Evolutionary conservation across 495 filamentous ascomycete genomes (phyloP).

Genomic region (Penicillium herquei): DNA sequence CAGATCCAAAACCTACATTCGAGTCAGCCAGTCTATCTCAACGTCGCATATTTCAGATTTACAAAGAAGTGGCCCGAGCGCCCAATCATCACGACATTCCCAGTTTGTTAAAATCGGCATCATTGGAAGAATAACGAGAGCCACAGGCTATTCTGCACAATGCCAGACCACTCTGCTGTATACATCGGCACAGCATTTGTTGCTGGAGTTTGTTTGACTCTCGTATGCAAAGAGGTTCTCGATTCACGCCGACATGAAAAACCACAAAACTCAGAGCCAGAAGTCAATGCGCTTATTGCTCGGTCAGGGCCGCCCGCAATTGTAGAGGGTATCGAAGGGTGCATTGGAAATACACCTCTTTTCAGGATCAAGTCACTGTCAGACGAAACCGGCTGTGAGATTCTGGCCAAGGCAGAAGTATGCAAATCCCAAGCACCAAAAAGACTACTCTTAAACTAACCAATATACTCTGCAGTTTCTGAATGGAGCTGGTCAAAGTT

Average conservation of each 20-base stretch:
- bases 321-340: conserved; percentile 79
- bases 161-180: conserved; percentile 34
- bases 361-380: conserved; percentile 85
- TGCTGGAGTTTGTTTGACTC: conserved; percentile 67
- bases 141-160: conserved; percentile 1
- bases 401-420: conserved; percentile 91
- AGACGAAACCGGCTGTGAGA: conserved; percentile 87
- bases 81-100: conserved; percentile 1
- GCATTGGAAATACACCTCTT: conserved; percentile 91
- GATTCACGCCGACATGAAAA: conserved; percentile 56
- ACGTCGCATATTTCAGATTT: neutral
- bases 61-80: conserved; percentile 11
- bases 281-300: conserved; percentile 22
- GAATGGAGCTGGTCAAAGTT: conserved; percentile 91
- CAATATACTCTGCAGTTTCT: conserved; percentile 54
- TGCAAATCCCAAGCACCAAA: neutral
- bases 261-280: neutral
- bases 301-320: conserved; percentile 41
- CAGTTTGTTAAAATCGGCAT: conserved; percentile 1
- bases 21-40: neutral
- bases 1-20: no score
- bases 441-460: neutral
- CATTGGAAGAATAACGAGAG: neutral
- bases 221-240: conserved; percentile 68
- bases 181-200: conserved; percentile 67